phyloP scores from a whole-genome alignment of 345 rosid genomes.

The Zanthoxylum bungeanum region DNA sequence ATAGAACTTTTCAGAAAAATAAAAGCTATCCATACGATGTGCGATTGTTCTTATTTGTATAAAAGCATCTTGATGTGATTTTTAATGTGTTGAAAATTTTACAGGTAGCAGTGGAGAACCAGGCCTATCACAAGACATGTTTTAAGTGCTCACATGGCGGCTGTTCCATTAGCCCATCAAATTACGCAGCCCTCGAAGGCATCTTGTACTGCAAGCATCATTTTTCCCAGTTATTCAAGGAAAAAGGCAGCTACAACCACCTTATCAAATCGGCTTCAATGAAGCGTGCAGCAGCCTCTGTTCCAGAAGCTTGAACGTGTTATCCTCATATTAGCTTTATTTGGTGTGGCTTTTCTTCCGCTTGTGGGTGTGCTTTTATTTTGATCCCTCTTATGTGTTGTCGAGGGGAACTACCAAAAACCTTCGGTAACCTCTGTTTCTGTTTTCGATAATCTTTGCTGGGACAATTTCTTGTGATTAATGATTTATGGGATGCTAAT shows the following conservation, averaged over 20 bases:
- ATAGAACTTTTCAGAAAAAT: not conserved
- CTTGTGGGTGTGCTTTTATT: conserved; percentile 26
- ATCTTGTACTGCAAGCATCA: conserved; percentile 93
- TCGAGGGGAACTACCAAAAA: conserved; percentile 7
- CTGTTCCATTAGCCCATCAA: conserved; percentile 88
- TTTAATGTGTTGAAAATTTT: not conserved
- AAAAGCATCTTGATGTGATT: not conserved
- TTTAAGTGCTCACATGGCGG: conserved; percentile 98
- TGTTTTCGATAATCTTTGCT: not conserved
- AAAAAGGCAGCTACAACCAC: conserved; percentile 97
- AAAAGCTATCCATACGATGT: not conserved
- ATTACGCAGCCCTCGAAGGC: conserved; percentile 97
- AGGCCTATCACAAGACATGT: conserved; percentile 85
- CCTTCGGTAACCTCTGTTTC: not conserved
- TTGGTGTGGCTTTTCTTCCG: not conserved
- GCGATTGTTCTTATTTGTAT: not conserved
- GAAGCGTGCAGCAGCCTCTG: conserved; percentile 63
- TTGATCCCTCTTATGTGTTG: conserved; percentile 11
- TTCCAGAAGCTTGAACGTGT: conserved; percentile 56
- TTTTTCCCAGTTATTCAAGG: conserved; percentile 95
- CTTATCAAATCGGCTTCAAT: conserved; percentile 78
- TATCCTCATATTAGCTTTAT: not conserved
- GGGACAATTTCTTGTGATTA: conserved; percentile 12
- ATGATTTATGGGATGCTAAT: conserved; percentile 10
- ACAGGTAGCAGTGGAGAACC: conserved; percentile 93